These are phyloP conservation scores for Sisymbrium altissimum DNA, from an alignment of 345 rosid genomes.

Conservation along the genomic window DNA sequence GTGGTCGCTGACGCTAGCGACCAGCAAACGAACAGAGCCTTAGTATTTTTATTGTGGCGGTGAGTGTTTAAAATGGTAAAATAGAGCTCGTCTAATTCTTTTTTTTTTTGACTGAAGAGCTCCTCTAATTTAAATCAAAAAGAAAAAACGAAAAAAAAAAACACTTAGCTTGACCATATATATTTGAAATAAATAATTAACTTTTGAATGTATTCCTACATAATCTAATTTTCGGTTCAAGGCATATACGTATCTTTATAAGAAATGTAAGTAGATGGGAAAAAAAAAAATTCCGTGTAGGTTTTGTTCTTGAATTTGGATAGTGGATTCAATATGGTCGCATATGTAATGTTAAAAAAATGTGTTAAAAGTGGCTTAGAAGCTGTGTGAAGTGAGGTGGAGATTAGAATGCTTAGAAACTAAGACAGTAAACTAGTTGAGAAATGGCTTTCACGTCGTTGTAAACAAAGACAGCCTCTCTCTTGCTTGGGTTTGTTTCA, in stretches of 20 bases:
- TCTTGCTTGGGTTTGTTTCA: constrained; percentile 23
- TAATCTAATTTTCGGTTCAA: too few species aligned
- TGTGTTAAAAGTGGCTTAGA: constrained; percentile 23
- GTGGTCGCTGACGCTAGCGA: too few species aligned
- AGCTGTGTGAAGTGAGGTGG: constrained; percentile 23
- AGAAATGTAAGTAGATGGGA: neutral
- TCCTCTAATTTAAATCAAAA: too few species aligned
- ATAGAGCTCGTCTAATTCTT: too few species aligned
- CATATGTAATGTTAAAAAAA: constrained; percentile 1
- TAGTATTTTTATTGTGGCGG: neutral
- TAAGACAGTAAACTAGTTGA: constrained; percentile 28
- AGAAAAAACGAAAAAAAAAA: too few species aligned
- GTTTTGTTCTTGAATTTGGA: neutral
- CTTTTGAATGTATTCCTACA: too few species aligned
- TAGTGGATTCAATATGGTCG: neutral
- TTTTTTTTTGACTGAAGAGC: too few species aligned
- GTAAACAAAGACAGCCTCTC: constrained; percentile 23
- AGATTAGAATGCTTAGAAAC: constrained; percentile 32
- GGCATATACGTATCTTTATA: neutral
- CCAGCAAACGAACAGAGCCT: too few species aligned
- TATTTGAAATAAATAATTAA: too few species aligned
- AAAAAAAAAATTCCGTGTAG: neutral
- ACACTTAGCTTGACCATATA: too few species aligned
- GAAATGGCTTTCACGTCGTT: constrained; percentile 38
- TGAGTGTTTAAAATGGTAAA: neutral